Evolutionary conservation across 176 grass and related monocot genomes (phyloP), one percentile per base, ranked within the genome.

Genomic region (Musa beccarii): DNA sequence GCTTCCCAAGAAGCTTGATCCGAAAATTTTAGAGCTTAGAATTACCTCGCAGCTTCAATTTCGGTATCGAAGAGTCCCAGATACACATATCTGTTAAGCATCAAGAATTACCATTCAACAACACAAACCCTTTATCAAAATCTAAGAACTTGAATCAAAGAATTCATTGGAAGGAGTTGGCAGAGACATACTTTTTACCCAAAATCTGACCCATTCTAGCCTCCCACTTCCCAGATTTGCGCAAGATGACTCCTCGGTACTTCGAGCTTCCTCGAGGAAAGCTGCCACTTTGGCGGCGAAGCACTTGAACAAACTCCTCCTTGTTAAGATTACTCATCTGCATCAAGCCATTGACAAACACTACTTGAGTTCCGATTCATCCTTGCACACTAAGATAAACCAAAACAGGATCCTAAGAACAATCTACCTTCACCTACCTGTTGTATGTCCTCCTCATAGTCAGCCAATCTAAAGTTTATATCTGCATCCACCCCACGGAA

Each of bases 171-270:
- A 49, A 51, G 28, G 50, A 10, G 14, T 43, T 2, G 21, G 14
- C 0, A 68, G 24, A 29, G 2, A 51, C 53, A 43, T 75, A 66
- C 61, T 77, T 77, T 17, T 77, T 77, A 11, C 75, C 61, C 54
- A 65, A 65, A 19, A 77, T 53, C 49, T 77, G 75, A n/a, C 75
- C 75, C 75, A 77, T 65, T 77, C 75, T 77, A 20, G 75, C 75
- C 21, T 77, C 75, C 75, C 75, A 77, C 59, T 61, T 77, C 61
- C 75, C 75, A 77, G 59, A 53, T 64, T 77, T 77, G 59, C 66
- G 75, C 59, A 77, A 25, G 20, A 61, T 77, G 49, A 77, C 75
- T 26, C 75, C 75, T 15, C 59, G 59, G 22, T 52, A 77, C 19
- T 64, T 77, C 21, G 75, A 77, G 59, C 75, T 77, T 65, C 75